Conservation (phyloP, 2,329 filamentous ascomycete species). For the Paraphoma sp. region DNA sequence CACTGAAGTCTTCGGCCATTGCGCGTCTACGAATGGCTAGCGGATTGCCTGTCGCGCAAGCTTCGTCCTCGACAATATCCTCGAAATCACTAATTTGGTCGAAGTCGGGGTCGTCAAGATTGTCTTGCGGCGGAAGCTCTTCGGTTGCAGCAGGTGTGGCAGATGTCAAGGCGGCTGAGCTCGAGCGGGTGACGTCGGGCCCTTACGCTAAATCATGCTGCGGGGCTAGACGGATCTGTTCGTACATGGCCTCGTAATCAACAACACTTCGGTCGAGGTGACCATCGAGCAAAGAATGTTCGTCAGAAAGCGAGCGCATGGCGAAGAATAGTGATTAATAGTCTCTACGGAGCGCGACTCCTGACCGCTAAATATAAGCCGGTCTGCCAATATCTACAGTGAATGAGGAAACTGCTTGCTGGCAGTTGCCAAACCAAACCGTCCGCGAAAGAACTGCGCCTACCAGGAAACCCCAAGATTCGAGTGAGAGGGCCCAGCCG, state of each 20-base stretch:
- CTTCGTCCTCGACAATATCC: conserved; percentile 11
- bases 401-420: conserved; percentile 13
- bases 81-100: conserved; percentile 17
- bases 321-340: conserved; percentile 5
- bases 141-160: conserved; percentile 5
- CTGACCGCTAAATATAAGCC: conserved; percentile 7
- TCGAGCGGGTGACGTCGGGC: conserved; percentile 18
- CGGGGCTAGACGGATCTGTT: conserved; percentile 5
- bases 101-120: conserved; percentile 20
- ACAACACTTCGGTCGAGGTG: not conserved
- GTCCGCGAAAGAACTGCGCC: not conserved
- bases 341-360: conserved; percentile 6
- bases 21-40: conserved; percentile 20
- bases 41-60: conserved; percentile 8
- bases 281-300: not conserved
- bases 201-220: conserved; percentile 1
- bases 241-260: conserved; percentile 10
- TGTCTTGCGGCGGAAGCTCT: conserved; percentile 5
- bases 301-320: not conserved
- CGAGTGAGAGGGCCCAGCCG: too few species aligned
- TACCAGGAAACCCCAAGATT: not conserved
- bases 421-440: conserved; percentile 11
- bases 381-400: conserved; percentile 22
- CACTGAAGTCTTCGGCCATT: conserved; percentile 48
- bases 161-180: conserved; percentile 7